Evolutionary conservation across 768 basidiomycete genomes (phyloP).

Genomic region (Lentinula raphanica): DNA sequence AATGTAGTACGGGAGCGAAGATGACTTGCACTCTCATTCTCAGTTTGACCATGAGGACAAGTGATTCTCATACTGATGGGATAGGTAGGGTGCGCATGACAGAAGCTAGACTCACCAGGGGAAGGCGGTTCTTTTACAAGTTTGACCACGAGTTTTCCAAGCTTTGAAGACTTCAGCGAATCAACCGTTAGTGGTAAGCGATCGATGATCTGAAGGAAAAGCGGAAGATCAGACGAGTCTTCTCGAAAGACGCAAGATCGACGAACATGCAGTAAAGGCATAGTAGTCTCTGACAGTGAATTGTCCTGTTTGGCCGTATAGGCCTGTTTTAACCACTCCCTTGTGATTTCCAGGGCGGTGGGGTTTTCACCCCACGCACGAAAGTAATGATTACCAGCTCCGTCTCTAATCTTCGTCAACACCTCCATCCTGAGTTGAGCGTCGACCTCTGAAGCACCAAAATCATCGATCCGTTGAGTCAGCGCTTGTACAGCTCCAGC

Average conservation of each 20-base stretch:
- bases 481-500: conserved; percentile 65
- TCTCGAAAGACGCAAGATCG: conserved; percentile 7
- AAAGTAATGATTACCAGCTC: conserved; percentile 82
- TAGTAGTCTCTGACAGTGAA: conserved; percentile 65
- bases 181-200: conserved; percentile 73
- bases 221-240: conserved; percentile 8
- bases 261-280: conserved; percentile 85
- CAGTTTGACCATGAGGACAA: neutral
- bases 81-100: conserved; percentile 12
- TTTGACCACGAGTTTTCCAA: conserved; percentile 76
- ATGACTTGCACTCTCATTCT: conserved; percentile 4
- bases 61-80: neutral
- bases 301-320: conserved; percentile 50
- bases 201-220: conserved; percentile 65
- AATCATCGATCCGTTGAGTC: conserved; percentile 52
- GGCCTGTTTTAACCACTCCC: conserved; percentile 77
- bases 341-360: conserved; percentile 68
- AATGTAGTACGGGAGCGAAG: conserved; percentile 25
- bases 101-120: conserved; percentile 61
- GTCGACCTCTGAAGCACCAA: conserved; percentile 61
- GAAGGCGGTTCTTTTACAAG: conserved; percentile 70
- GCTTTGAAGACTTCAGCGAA: conserved; percentile 61
- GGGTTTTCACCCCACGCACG: conserved; percentile 81
- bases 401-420: conserved; percentile 74
- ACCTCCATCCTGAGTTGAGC: conserved; percentile 65